phyloP scores from a whole-genome alignment of 1,284 basidiomycete genomes.

The Apiotrichum montevideense region DNA sequence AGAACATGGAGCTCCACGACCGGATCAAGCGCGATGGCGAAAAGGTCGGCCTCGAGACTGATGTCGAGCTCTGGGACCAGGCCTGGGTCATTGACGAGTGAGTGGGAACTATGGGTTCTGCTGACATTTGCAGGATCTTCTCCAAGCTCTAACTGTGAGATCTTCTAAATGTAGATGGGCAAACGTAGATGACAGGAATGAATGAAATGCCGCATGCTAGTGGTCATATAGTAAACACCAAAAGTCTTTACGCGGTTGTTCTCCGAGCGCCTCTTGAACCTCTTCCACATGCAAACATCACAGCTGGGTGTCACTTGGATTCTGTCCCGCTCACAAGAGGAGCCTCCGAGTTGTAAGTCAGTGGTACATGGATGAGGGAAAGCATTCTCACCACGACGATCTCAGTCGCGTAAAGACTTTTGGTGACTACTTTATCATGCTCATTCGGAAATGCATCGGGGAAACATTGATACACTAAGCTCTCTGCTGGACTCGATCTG shows the following conservation, averaged over 20 bases:
- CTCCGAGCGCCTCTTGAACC: too few relatives aligned
- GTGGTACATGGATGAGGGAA: too few relatives aligned
- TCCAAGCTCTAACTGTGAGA: slow-evolving; percentile 5
- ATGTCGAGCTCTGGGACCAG: slow-evolving; percentile 76
- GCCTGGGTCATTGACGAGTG: slow-evolving; percentile 88
- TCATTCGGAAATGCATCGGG: neutral
- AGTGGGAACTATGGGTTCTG: neutral
- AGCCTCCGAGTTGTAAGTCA: too few relatives aligned
- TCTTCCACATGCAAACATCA: too few relatives aligned
- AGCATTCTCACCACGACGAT: too few relatives aligned
- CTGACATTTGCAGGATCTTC: slow-evolving; percentile 8
- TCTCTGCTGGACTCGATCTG: neutral
- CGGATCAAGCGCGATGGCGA: slow-evolving; percentile 66
- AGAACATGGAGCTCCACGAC: slow-evolving; percentile 65
- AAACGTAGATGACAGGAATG: neutral
- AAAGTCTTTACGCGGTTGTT: too few relatives aligned
- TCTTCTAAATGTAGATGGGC: neutral
- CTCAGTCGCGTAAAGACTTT: too few relatives aligned
- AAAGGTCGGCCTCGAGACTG: slow-evolving; percentile 59
- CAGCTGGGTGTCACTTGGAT: too few relatives aligned
- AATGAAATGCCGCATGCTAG: too few relatives aligned
- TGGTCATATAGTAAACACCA: too few relatives aligned
- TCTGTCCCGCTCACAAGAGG: too few relatives aligned
- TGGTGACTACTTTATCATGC: too few relatives aligned
- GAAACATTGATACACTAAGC: neutral